Conservation (phyloP, 305 asterid genomes). For the Fraxinus nigra region DNA sequence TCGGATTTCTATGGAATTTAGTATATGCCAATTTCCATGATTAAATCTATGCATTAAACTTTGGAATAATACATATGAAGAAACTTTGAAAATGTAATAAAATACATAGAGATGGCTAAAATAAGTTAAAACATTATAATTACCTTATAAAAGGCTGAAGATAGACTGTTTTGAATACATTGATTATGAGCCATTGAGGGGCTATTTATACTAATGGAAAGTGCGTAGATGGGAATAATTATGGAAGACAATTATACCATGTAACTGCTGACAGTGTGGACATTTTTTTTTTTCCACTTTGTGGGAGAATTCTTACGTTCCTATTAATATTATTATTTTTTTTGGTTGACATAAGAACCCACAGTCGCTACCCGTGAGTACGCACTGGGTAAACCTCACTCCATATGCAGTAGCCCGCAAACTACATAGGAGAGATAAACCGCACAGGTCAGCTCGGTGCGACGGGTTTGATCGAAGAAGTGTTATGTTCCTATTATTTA, state of each 20-base stretch:
- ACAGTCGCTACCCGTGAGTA: no score
- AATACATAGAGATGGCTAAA: not conserved
- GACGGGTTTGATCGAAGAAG: no score
- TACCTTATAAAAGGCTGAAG: constrained; percentile 29
- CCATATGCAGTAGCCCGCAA: no score
- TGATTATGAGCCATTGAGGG: constrained; percentile 19
- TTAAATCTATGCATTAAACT: constrained; percentile 20
- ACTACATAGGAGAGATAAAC: no score
- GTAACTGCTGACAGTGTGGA: constrained; percentile 28
- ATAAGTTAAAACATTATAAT: not conserved
- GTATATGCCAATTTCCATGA: constrained; percentile 22
- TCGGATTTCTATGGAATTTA: not conserved
- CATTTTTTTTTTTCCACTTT: constrained; percentile 30
- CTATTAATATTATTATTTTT: no score
- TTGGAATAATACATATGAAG: not conserved
- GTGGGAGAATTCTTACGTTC: constrained; percentile 22
- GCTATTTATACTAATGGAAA: constrained; percentile 34
- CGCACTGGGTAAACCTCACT: no score
- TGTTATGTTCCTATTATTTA: not conserved
- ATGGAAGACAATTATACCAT: constrained; percentile 27
- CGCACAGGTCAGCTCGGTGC: no score
- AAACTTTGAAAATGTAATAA: constrained; percentile 11
- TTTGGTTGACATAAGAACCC: no score
- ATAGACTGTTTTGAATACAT: constrained; percentile 26
- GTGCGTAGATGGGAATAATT: constrained; percentile 27